Conservation (phyloP, 768 basidiomycete genomes). For the Boletus sp. region DNA sequence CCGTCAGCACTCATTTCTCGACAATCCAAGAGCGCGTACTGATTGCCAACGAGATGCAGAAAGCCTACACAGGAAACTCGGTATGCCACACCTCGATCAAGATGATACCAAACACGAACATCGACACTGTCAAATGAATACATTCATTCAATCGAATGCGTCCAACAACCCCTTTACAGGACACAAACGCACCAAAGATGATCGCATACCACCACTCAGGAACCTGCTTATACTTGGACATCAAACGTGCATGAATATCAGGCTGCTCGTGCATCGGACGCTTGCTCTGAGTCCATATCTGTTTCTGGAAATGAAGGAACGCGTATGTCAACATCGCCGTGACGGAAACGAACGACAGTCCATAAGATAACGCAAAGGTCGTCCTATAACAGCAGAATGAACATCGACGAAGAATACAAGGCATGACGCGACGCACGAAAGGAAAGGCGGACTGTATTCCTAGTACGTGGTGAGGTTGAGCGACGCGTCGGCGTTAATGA, state of each 20-base stretch:
- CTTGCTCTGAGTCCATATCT: slow-evolving; percentile 70
- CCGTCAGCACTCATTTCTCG: not conserved
- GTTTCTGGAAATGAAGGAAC: slow-evolving; percentile 73
- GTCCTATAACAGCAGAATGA: no score
- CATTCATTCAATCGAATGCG: not conserved
- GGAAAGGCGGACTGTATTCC: slow-evolving; percentile 59
- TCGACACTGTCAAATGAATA: slow-evolving; percentile 34
- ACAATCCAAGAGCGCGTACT: slow-evolving; percentile 19
- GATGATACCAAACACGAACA: slow-evolving; percentile 58
- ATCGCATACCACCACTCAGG: slow-evolving; percentile 59
- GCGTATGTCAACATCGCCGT: slow-evolving; percentile 74
- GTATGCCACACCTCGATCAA: slow-evolving; percentile 64
- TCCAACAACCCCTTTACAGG: not conserved
- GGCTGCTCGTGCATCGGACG: slow-evolving; percentile 75
- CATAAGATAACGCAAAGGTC: slow-evolving; percentile 78
- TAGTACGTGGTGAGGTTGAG: slow-evolving; percentile 57
- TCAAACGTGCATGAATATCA: slow-evolving; percentile 65
- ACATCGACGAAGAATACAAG: not conserved
- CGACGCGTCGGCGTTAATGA: slow-evolving; percentile 52
- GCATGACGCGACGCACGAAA: slow-evolving; percentile 37
- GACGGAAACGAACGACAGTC: slow-evolving; percentile 79
- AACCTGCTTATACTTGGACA: slow-evolving; percentile 54
- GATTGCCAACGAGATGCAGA: slow-evolving; percentile 34
- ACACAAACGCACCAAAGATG: slow-evolving; percentile 24
- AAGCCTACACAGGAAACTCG: slow-evolving; percentile 42